These are phyloP conservation scores for Tylopilus plumbeoviolaceoides DNA, from an alignment of 768 basidiomycete genomes.

Conservation along the genomic window DNA sequence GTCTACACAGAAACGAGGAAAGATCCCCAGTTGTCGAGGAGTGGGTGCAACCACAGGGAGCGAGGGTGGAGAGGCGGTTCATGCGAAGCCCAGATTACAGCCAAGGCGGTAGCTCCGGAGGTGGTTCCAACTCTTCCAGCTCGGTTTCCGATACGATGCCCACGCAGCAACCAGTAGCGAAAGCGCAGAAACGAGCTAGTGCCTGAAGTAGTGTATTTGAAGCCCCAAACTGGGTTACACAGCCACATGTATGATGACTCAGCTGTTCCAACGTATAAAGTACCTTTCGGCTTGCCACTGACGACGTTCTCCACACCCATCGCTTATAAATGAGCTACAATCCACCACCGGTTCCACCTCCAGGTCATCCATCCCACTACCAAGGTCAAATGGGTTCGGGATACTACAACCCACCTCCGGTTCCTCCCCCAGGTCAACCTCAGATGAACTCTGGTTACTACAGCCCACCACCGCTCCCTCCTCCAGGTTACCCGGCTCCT, in stretches of 20 bases:
- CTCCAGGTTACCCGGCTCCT: conserved; percentile 37
- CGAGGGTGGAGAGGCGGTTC: conserved; percentile 14
- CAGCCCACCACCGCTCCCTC: conserved; percentile 47
- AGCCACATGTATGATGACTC: conserved; percentile 25
- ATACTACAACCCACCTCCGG: conserved; percentile 40
- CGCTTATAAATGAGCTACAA: conserved; percentile 52
- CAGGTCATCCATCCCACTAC: conserved; percentile 39
- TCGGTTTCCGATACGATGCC: conserved; percentile 9
- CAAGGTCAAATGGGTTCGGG: conserved; percentile 24
- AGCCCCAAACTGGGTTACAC: conserved; percentile 7
- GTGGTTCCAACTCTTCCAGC: conserved; percentile 3
- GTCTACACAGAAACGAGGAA: background rate
- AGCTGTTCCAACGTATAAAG: conserved; percentile 11
- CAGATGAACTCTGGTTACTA: conserved; percentile 26
- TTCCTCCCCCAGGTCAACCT: conserved; percentile 45
- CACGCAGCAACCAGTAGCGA: conserved; percentile 10
- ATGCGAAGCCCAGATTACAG: conserved; percentile 29
- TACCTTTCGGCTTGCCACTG: background rate
- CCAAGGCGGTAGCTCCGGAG: conserved; percentile 7
- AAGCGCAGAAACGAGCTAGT: background rate
- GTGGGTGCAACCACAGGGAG: background rate
- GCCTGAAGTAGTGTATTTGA: no score
- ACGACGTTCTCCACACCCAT: conserved; percentile 5
- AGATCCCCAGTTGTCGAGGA: background rate
- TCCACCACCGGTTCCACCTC: conserved; percentile 47